phyloP scores from a whole-genome alignment of 2,329 filamentous ascomycete species.

The Penicillium palitans region DNA sequence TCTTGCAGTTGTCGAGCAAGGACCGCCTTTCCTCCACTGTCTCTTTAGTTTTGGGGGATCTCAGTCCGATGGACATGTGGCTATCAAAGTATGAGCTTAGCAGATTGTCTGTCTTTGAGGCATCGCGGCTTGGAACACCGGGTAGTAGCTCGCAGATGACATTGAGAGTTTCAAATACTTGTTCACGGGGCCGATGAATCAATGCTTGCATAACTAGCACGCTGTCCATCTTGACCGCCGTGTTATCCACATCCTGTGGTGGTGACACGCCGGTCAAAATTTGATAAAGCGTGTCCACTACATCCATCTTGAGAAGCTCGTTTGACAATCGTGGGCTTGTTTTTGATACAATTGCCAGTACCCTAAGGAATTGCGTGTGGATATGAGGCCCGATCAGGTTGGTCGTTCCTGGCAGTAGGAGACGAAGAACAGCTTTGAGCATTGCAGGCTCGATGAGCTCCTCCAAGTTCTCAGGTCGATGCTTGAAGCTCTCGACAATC shows the following conservation, averaged over 20 bases:
- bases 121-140: conserved; percentile 61
- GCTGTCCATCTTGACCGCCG: conserved; percentile 74
- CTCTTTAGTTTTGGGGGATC: conserved; percentile 49
- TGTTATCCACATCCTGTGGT: conserved; percentile 65
- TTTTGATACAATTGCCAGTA: conserved; percentile 84
- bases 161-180: conserved; percentile 95
- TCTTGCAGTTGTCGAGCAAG: conserved; percentile 76
- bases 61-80: conserved; percentile 41
- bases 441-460: conserved; percentile 87
- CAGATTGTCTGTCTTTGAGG: conserved; percentile 54
- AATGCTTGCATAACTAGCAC: conserved; percentile 98
- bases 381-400: conserved; percentile 93
- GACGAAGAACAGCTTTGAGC: conserved; percentile 77
- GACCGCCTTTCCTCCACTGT: conserved; percentile 76
- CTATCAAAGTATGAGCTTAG: conserved; percentile 48
- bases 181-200: conserved; percentile 91
- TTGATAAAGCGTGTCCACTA: conserved; percentile 96
- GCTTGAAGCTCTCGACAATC: conserved; percentile 95
- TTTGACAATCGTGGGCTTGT: conserved; percentile 84
- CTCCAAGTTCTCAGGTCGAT: conserved; percentile 82
- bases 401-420: conserved; percentile 89
- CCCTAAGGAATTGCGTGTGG: conserved; percentile 92
- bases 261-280: conserved; percentile 95
- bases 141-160: conserved; percentile 95
- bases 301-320: conserved; percentile 91